phyloP scores from a whole-genome alignment of 257 asterid species.

The Ehretia macrophylla region DNA sequence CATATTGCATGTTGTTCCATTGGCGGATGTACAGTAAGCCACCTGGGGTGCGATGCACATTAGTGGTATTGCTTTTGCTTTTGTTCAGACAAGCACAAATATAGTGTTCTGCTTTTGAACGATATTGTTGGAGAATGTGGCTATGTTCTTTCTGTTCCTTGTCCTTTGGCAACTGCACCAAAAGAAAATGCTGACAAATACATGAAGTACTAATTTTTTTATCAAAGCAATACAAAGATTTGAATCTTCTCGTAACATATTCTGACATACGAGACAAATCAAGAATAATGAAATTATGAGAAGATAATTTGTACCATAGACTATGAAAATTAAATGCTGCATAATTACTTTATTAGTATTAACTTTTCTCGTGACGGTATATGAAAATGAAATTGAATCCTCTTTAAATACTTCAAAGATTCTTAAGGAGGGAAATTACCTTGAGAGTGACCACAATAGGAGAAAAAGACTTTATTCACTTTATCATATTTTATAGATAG shows the following conservation, averaged over 20 bases:
- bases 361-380: too few relatives aligned
- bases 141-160: slow-evolving; percentile 23
- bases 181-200: neutral
- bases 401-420: too few relatives aligned
- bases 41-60: slow-evolving; percentile 70
- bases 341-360: too few relatives aligned
- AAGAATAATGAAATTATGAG: too few relatives aligned
- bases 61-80: slow-evolving; percentile 33
- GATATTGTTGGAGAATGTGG: slow-evolving; percentile 43
- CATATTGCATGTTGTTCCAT: slow-evolving; percentile 98
- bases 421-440: neutral
- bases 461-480: neutral
- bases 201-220: neutral
- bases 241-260: too few relatives aligned
- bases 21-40: slow-evolving; percentile 74
- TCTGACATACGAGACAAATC: too few relatives aligned
- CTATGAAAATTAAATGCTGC: too few relatives aligned
- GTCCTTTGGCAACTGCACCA: slow-evolving; percentile 45
- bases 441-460: slow-evolving; percentile 9
- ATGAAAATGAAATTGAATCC: too few relatives aligned
- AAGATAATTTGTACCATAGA: too few relatives aligned
- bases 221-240: too few relatives aligned
- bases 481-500: neutral
- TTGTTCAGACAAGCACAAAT: slow-evolving; percentile 58
- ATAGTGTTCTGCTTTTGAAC: slow-evolving; percentile 51